Evolutionary conservation across 768 basidiomycete genomes (phyloP).

Genomic region (Austroboletus festivus): DNA sequence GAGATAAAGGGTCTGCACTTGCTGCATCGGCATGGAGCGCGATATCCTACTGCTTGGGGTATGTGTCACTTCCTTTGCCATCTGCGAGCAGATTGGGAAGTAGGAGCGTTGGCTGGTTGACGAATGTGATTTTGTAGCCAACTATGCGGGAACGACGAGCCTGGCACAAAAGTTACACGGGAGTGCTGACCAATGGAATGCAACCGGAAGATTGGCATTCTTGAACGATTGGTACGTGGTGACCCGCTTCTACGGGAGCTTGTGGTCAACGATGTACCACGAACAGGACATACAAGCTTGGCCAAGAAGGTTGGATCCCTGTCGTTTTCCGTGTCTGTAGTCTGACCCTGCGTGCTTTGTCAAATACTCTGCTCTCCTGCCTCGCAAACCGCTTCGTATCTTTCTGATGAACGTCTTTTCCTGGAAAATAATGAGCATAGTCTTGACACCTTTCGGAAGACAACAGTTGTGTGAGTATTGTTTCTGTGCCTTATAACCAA

Average conservation of each 20-base stretch:
- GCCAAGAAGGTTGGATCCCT: constrained; percentile 63
- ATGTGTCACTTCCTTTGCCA: constrained; percentile 30
- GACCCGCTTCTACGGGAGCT: background rate
- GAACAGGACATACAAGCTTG: constrained; percentile 82
- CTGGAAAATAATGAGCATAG: constrained; percentile 34
- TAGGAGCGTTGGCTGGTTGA: background rate
- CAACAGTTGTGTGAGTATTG: constrained; percentile 70
- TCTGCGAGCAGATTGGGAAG: no score
- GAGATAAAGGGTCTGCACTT: constrained; percentile 72
- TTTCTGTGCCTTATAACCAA: background rate
- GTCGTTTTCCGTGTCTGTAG: background rate
- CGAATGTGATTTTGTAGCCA: constrained; percentile 34
- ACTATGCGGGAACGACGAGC: constrained; percentile 60
- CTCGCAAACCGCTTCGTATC: no score
- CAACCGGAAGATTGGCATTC: constrained; percentile 64
- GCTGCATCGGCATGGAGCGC: constrained; percentile 79
- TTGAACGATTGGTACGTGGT: constrained; percentile 72
- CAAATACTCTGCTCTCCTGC: no score
- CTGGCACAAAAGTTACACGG: constrained; percentile 56
- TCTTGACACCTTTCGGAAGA: constrained; percentile 87
- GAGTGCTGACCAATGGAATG: constrained; percentile 57
- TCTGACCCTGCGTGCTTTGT: background rate
- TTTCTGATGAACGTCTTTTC: no score
- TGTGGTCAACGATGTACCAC: background rate
- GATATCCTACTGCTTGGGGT: constrained; percentile 69